Evolutionary conservation across 164 flowering plant genomes (phyloP), one percentile per base, ranked within the genome.

Genomic region (Kingdonia uniflora): DNA sequence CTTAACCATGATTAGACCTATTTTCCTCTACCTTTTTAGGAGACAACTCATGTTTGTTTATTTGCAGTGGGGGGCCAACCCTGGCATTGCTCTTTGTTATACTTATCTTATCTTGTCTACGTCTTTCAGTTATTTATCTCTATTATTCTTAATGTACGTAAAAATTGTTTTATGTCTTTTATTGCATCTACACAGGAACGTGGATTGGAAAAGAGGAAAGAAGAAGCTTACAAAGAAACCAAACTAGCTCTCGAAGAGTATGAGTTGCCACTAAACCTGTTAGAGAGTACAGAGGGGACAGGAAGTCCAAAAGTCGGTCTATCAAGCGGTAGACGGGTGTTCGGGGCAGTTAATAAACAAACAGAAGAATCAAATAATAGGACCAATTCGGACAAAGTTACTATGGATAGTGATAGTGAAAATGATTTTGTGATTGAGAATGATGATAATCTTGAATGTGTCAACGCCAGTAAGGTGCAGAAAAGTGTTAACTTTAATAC

Each of bases 161-260:
- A 24, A 43, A 53, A 19, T 24, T 51, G 6, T 13, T 54, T 17
- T 15, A 39, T 59, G 21, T 33, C 2, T 41, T 39, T 20, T 16
- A n/a, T 22, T 71, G 44, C 11, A 59, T 38, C 41, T 42, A 17
- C 10, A 13, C 65, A 91, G 98, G 89, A 68, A 2, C 87, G 95
- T 39, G 92, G 85, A 11, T 7, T 76, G 72, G 65, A 82, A 57
- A 91, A 84, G 76, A 73, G 70, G 44, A 72, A 76, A 49, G 88
- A 76, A 24, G 87, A 71, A 33, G 87, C 85, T 46, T 46, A 60
- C 55, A 76, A 77, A 71, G 98, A 84, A 66, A 94, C 87, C 25
- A 74, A 69, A 58, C 71, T 64, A 63, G 95, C 89, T 66, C 69
- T 92, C 65, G 65, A 86, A 62, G 96, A 85, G 65, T 80, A 66